These are phyloP conservation scores for Mycena leptocephala DNA, from an alignment of 768 basidiomycete genomes.

Conservation along the genomic window DNA sequence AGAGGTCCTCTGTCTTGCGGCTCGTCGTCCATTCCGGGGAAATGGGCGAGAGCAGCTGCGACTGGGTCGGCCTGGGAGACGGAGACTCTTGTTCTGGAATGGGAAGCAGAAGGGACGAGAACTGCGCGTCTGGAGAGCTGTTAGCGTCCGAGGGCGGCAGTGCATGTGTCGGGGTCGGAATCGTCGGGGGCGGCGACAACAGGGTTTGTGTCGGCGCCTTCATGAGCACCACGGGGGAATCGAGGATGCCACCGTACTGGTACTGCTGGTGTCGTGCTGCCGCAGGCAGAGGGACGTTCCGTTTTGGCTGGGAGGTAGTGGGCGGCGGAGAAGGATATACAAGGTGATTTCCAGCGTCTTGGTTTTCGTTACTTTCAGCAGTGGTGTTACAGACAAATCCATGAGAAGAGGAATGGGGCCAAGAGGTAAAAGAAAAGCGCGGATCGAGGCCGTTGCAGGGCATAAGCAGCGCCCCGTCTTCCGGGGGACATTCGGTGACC, in stretches of 20 bases:
- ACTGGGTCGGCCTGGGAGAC: not conserved
- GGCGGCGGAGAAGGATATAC: constrained; percentile 37
- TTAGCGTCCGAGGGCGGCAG: constrained; percentile 18
- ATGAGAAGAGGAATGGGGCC: constrained; percentile 30
- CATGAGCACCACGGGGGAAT: constrained; percentile 30
- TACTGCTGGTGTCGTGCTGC: not conserved
- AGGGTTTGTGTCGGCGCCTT: constrained; percentile 2
- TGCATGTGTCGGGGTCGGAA: constrained; percentile 28
- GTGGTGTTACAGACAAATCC: constrained; percentile 34
- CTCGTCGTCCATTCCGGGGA: constrained; percentile 32
- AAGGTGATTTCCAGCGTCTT: constrained; percentile 3
- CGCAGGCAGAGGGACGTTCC: constrained; percentile 32
- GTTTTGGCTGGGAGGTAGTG: constrained; percentile 21
- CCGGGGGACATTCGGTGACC: constrained; percentile 15
- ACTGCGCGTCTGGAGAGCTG: not conserved
- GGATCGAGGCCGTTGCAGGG: constrained; percentile 10
- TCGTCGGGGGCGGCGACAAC: constrained; percentile 31
- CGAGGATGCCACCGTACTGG: constrained; percentile 32
- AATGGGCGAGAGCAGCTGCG: constrained; percentile 34
- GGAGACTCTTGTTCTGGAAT: constrained; percentile 23
- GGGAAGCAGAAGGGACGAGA: constrained; percentile 22
- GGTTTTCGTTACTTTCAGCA: constrained; percentile 8
- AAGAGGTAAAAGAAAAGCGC: constrained; percentile 30
- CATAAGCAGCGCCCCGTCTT: constrained; percentile 9
- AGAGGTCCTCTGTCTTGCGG: constrained; percentile 14